A percentile compares a stretch with the other conserved stretches of the same genome.
Evolutionary conservation across 1,284 basidiomycete genomes (phyloP).

Genomic region (Hypsizygus ulmarius): DNA sequence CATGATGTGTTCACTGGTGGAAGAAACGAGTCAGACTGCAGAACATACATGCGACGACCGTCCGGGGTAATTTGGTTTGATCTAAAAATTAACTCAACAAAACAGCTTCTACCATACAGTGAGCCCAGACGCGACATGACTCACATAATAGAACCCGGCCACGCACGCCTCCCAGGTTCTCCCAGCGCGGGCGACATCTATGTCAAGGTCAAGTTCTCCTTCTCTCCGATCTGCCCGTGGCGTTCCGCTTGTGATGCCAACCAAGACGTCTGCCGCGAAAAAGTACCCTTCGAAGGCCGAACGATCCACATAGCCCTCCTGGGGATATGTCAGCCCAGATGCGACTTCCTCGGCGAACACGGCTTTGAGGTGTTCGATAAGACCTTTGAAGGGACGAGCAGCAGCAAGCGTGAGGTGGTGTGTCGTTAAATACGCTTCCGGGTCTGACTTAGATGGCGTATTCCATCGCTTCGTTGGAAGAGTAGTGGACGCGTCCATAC

Average conservation of each 20-base stretch:
- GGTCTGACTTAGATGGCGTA: conserved; percentile 4
- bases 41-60: conserved; percentile 83
- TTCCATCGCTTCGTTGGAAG: conserved; percentile 31
- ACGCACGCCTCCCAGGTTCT: conserved; percentile 68
- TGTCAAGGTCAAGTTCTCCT: conserved; percentile 27
- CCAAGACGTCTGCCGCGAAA: conserved; percentile 71
- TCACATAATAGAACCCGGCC: conserved; percentile 82
- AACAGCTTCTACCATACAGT: background rate
- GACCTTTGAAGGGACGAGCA: conserved; percentile 41
- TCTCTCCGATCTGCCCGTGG: conserved; percentile 15
- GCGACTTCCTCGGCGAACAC: conserved; percentile 76
- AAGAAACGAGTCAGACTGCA: conserved; percentile 1
- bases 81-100: conserved; percentile 33
- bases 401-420: conserved; percentile 62
- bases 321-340: conserved; percentile 81
- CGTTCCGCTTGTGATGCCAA: conserved; percentile 55
- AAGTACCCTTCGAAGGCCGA: conserved; percentile 70
- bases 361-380: conserved; percentile 60
- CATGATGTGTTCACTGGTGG: background rate
- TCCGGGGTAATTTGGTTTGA: conserved; percentile 94
- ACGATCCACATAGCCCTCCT: conserved; percentile 58
- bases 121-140: conserved; percentile 21
- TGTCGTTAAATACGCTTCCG: conserved; percentile 41
- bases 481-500: conserved; percentile 1
- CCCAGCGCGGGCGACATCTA: conserved; percentile 46